These are phyloP conservation scores for Cryptococcus sp. DNA, from an alignment of 1,284 basidiomycete genomes.

Conservation along the genomic window DNA sequence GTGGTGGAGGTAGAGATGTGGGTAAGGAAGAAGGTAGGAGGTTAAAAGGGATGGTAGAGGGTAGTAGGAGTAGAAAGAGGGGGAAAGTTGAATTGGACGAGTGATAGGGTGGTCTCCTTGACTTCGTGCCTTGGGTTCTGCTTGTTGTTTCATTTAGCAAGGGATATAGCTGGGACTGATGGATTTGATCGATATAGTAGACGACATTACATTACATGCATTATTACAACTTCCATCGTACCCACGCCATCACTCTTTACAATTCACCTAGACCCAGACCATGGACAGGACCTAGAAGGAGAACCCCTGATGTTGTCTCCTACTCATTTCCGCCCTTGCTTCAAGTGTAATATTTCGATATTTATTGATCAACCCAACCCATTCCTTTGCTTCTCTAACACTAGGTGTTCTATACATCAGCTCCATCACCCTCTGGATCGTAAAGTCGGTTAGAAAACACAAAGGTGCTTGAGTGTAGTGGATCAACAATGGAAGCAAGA, in stretches of 20 bases:
- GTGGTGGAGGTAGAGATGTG: conserved; percentile 63
- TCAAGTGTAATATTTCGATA: conserved; percentile 27
- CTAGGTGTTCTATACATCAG: conserved; percentile 53
- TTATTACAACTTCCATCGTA: no score
- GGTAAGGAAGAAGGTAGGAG: conserved; percentile 67
- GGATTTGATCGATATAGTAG: no score
- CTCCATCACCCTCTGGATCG: neutral
- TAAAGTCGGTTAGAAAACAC: neutral
- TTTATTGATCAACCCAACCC: conserved; percentile 56
- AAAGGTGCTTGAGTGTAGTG: no score
- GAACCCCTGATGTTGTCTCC: neutral
- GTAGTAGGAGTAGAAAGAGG: conserved; percentile 39
- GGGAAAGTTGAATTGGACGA: no score
- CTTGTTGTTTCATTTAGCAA: no score
- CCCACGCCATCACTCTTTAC: no score
- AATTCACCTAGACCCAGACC: no score
- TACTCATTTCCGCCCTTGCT: conserved; percentile 16
- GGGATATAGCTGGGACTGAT: no score
- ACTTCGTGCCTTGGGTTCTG: no score
- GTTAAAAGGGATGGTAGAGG: conserved; percentile 57
- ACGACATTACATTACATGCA: no score
- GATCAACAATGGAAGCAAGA: neutral
- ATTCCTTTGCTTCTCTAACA: conserved; percentile 61
- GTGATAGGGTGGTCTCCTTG: no score
- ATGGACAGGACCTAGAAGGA: neutral